phyloP scores from a whole-genome alignment of 805 yeast species.

The Yarrowia sp. region DNA sequence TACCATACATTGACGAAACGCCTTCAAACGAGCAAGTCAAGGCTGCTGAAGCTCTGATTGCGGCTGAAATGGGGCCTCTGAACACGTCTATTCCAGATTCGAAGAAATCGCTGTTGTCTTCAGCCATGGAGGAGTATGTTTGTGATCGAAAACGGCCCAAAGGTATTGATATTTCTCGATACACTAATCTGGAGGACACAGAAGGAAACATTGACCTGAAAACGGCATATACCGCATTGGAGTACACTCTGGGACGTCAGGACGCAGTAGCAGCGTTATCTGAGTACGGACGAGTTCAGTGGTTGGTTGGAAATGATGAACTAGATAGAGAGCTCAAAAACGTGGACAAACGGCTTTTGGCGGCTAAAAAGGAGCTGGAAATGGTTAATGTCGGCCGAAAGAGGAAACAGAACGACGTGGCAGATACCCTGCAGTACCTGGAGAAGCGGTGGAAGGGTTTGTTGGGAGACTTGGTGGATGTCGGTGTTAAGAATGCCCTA shows the following conservation, averaged over 20 bases:
- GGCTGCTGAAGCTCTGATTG: conserved; percentile 28
- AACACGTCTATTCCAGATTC: conserved; percentile 13
- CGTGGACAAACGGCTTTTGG: conserved; percentile 43
- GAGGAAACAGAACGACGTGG: conserved; percentile 13
- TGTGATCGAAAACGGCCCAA: conserved; percentile 14
- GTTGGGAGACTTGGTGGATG: conserved; percentile 27
- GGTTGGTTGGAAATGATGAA: conserved; percentile 48
- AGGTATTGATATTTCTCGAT: conserved; percentile 46
- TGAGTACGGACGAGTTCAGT: conserved; percentile 47
- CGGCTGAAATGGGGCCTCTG: conserved; percentile 23
- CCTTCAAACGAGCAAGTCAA: conserved; percentile 29
- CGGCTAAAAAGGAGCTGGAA: neutral
- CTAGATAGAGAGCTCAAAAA: conserved; percentile 44
- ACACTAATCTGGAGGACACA: conserved; percentile 44
- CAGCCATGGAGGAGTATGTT: conserved; percentile 37
- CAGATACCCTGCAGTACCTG: conserved; percentile 23
- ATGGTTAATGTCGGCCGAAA: conserved; percentile 9
- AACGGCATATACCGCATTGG: conserved; percentile 45
- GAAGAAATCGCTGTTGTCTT: neutral
- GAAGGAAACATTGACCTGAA: conserved; percentile 41
- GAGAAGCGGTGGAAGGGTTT: conserved; percentile 36
- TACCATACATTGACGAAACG: conserved; percentile 39
- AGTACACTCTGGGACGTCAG: conserved; percentile 44
- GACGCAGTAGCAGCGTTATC: conserved; percentile 46
- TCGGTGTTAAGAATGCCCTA: conserved; percentile 21